These are phyloP conservation scores for Flaveria linearis DNA, from an alignment of 129 eudicot species.

Conservation along the genomic window DNA sequence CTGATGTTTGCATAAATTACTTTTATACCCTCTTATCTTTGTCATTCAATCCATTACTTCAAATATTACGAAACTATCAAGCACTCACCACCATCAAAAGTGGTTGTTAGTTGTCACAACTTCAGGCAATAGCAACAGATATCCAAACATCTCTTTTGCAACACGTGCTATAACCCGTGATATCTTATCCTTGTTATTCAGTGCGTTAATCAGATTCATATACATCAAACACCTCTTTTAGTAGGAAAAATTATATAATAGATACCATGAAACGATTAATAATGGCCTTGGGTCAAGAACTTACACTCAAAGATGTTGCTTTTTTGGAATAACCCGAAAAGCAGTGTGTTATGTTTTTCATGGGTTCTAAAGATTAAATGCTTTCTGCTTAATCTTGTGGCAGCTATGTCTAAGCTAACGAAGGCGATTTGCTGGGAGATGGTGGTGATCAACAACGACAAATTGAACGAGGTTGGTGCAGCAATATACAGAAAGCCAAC, in stretches of 20 bases:
- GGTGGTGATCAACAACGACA: slow-evolving; percentile 47
- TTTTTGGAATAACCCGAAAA: background rate
- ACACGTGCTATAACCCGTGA: background rate
- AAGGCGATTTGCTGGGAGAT: slow-evolving; percentile 72
- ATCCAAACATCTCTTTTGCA: background rate
- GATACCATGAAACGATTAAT: too few species aligned
- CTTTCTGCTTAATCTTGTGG: slow-evolving; percentile 18
- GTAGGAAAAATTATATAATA: background rate
- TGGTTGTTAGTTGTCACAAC: background rate
- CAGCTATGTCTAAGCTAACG: slow-evolving; percentile 62
- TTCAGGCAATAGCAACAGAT: background rate
- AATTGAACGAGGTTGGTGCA: slow-evolving; percentile 50
- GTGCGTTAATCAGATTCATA: background rate
- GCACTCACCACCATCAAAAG: background rate
- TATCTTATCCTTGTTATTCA: background rate
- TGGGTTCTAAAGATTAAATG: background rate
- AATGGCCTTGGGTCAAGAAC: background rate
- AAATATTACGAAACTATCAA: background rate
- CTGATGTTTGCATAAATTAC: background rate
- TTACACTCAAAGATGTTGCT: background rate
- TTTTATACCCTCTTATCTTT: background rate
- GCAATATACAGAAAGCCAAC: slow-evolving; percentile 68
- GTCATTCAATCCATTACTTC: background rate
- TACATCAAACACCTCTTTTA: background rate
- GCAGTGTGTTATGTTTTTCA: background rate